Evolutionary conservation across 495 filamentous ascomycete genomes (phyloP), one percentile per base, ranked within the genome.

Genomic region (Sabuloglossum arenarium): DNA sequence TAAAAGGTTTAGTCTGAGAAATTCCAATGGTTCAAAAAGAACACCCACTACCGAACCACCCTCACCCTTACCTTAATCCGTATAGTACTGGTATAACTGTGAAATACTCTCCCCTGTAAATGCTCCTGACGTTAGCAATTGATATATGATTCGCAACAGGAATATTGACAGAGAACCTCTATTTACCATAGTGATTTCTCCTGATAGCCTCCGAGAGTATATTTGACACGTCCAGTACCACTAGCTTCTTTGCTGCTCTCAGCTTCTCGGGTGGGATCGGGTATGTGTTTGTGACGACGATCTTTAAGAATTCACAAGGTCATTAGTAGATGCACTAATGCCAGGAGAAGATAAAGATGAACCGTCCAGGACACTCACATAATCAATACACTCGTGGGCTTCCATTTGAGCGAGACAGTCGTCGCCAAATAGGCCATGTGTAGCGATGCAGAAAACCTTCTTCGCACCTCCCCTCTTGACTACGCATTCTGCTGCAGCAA

Each of bases 401-500:
- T 93, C 82, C 76, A 98, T 80, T 68, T 96, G 84, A 61, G 86
- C 84, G 11, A 97, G 77, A 55, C 85, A 87, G 62, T 95, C 83
- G 37, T 80, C 84, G 42, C 87, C 86, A 65, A 97, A 97, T 24
- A 98, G 76, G 19, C 87, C 93, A 63, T 98, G 91, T 0, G 91
- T 98, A 21, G 93, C 91, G 70, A 98, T 94, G 69, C 87, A 94
- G 67, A 96, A 96, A 43, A 98, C 91, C 67, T 85, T 88, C 66
- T 86, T 88, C 5, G 93, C 91, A 49, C 79, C 80, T 60, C 89
- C 91, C 59, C 86, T 76, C 75, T 95, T 94, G 55, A 93, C 85
- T 0, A 95, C 89, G 8, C 90, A 95, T 71, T 98, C 91, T 10
- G 91, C 91, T n/a, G 91, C 91, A 9, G 90, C 91, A 61, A 97